phyloP scores from a whole-genome alignment of 306 rosid species.

The Malus sylvestris region DNA sequence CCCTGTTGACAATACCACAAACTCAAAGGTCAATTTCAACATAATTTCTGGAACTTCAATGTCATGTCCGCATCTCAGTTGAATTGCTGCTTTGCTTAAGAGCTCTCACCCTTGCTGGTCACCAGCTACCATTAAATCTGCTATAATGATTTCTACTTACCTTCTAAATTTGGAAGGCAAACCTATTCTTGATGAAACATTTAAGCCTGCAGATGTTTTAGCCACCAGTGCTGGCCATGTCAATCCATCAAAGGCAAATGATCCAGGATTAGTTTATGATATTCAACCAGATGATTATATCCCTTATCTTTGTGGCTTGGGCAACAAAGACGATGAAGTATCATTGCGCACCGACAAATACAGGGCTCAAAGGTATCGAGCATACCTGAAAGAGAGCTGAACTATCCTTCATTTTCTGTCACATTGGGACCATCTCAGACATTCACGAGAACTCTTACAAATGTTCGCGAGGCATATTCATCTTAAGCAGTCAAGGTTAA shows the following conservation, averaged over 20 bases:
- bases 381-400: constrained; percentile 63
- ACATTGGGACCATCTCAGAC: constrained; percentile 46
- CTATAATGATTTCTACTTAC: constrained; percentile 66
- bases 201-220: constrained; percentile 46
- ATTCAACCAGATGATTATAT: constrained; percentile 61
- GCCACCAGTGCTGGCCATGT: constrained; percentile 75
- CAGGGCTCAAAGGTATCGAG: constrained; percentile 45
- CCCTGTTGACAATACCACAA: constrained; percentile 30
- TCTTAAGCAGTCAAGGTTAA: constrained; percentile 28
- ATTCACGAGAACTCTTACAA: constrained; percentile 68
- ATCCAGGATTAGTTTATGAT: constrained; percentile 66
- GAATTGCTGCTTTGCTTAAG: constrained; percentile 70
- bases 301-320: constrained; percentile 66
- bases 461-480: constrained; percentile 54
- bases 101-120: constrained; percentile 73
- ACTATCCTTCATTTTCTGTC: constrained; percentile 65
- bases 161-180: constrained; percentile 19
- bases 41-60: constrained; percentile 69
- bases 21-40: constrained; percentile 41
- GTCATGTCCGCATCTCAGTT: constrained; percentile 85
- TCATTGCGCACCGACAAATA: constrained; percentile 33
- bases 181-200: constrained; percentile 45
- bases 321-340: constrained; percentile 34
- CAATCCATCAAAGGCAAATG: constrained; percentile 61
- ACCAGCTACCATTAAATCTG: constrained; percentile 77